Evolutionary conservation across 2,329 filamentous ascomycete genomes (phyloP).

Genomic region (Botryosphaeria dothidea): DNA sequence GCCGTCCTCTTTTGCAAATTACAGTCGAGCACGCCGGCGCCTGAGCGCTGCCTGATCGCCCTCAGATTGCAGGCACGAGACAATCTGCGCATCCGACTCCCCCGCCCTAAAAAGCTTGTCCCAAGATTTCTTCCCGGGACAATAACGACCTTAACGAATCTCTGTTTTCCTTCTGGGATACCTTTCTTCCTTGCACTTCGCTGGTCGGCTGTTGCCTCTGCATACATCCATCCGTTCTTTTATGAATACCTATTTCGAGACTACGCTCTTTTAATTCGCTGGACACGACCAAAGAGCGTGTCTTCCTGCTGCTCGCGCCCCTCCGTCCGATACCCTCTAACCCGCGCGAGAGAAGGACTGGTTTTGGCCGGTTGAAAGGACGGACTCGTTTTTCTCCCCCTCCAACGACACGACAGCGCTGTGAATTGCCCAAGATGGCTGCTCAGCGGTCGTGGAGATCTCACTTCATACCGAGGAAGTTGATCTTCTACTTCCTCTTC

Average conservation of each 20-base stretch:
- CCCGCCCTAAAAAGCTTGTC: constrained; percentile 11
- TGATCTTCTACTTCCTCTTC: constrained; percentile 79
- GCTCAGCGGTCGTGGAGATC: constrained; percentile 29
- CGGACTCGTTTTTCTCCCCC: neutral
- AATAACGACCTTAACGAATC: constrained; percentile 14
- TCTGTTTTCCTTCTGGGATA: constrained; percentile 9
- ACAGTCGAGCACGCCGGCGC: neutral
- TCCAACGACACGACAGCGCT: neutral
- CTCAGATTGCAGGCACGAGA: constrained; percentile 11
- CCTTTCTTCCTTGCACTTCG: constrained; percentile 15
- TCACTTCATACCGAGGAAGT: constrained; percentile 64
- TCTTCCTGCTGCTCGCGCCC: neutral
- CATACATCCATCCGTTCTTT: constrained; percentile 13
- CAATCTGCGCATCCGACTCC: constrained; percentile 2
- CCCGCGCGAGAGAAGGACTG: neutral
- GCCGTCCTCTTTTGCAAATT: neutral
- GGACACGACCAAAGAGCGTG: neutral
- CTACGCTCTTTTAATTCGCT: constrained; percentile 9
- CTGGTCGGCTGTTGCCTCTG: constrained; percentile 12
- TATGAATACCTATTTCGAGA: neutral
- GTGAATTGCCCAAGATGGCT: constrained; percentile 7
- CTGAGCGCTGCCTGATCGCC: constrained; percentile 9
- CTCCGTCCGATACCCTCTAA: neutral
- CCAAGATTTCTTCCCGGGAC: neutral
- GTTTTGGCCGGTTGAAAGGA: neutral